Evolutionary conservation across 192 early-diverging fungal species (phyloP).

Genomic region (Ambispora gerdemannii): DNA sequence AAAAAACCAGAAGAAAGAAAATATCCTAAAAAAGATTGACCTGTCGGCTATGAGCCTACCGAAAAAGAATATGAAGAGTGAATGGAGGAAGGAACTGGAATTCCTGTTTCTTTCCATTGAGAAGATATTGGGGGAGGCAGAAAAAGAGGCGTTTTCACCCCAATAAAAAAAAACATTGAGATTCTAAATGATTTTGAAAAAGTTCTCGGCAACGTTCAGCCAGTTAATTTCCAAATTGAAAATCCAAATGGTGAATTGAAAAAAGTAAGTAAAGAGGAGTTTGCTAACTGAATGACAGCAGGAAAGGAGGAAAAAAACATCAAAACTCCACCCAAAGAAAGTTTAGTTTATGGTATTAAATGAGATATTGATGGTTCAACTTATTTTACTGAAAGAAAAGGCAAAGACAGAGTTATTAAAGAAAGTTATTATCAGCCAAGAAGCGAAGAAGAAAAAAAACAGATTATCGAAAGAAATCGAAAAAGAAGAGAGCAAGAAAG

Average conservation of each 20-base stretch:
- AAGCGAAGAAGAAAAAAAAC: conserved; percentile 13
- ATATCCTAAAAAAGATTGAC: conserved; percentile 11
- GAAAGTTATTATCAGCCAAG: conserved; percentile 14
- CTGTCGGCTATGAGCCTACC: conserved; percentile 6
- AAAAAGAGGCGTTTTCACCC: conserved; percentile 18
- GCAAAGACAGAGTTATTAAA: conserved; percentile 11
- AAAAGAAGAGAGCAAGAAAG: conserved; percentile 10
- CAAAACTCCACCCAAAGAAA: conserved; percentile 8
- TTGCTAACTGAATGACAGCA: conserved; percentile 12
- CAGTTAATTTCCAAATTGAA: conserved; percentile 10
- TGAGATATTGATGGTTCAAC: conserved; percentile 6
- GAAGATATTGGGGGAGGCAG: not conserved
- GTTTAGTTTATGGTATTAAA: conserved; percentile 4
- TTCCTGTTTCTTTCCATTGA: conserved; percentile 10
- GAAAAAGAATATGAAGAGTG: conserved; percentile 1
- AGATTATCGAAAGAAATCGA: conserved; percentile 15
- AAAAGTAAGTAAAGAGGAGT: conserved; percentile 9
- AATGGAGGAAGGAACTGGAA: conserved; percentile 1
- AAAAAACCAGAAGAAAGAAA: conserved; percentile 3
- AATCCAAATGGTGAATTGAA: conserved; percentile 1
- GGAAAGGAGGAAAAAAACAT: conserved; percentile 4
- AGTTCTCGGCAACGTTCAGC: not conserved
- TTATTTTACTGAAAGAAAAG: conserved; percentile 4
- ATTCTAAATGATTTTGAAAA: not conserved
- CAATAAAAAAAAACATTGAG: not conserved